A percentile compares a stretch with the other conserved stretches of the same genome.
Evolutionary conservation across 192 early-diverging fungal species (phyloP).

Genomic region (Phycomyces blakesleeanus): DNA sequence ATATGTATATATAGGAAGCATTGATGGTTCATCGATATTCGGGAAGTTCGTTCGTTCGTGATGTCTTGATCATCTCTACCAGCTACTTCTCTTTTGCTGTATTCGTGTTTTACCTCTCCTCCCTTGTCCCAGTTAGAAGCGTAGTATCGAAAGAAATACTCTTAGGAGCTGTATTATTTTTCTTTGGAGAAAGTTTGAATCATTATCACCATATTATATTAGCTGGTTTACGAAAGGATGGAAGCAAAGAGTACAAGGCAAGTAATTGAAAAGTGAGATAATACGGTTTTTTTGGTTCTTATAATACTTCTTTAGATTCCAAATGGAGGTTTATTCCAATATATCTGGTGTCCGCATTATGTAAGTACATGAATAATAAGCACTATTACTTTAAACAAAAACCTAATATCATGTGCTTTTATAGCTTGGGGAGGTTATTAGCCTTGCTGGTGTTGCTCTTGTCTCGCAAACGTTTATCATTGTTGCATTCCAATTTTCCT

Average conservation of each 20-base stretch:
- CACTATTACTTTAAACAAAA: neutral
- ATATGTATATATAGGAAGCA: conserved; percentile 21
- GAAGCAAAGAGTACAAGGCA: conserved; percentile 22
- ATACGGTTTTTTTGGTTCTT: neutral
- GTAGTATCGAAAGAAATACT: neutral
- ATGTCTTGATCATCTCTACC: conserved; percentile 9
- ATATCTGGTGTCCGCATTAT: conserved; percentile 35
- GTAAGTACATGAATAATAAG: conserved; percentile 4
- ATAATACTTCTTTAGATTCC: conserved; percentile 16
- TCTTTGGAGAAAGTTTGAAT: conserved; percentile 24
- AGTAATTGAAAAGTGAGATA: neutral
- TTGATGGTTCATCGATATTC: conserved; percentile 25
- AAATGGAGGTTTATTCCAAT: conserved; percentile 20
- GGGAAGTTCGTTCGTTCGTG: conserved; percentile 1
- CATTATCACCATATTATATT: conserved; percentile 25
- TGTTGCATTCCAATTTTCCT: neutral
- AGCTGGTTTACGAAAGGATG: conserved; percentile 6
- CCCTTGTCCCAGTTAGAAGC: neutral
- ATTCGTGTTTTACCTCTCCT: neutral
- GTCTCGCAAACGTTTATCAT: conserved; percentile 6
- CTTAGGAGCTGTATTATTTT: conserved; percentile 3
- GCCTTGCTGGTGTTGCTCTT: conserved; percentile 15
- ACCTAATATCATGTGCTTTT: neutral
- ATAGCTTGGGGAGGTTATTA: conserved; percentile 28
- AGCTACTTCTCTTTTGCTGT: conserved; percentile 5